Base-by-base conservation (phyloP, 495 filamentous ascomycete genomes). In the Neurospora terricola region DNA sequence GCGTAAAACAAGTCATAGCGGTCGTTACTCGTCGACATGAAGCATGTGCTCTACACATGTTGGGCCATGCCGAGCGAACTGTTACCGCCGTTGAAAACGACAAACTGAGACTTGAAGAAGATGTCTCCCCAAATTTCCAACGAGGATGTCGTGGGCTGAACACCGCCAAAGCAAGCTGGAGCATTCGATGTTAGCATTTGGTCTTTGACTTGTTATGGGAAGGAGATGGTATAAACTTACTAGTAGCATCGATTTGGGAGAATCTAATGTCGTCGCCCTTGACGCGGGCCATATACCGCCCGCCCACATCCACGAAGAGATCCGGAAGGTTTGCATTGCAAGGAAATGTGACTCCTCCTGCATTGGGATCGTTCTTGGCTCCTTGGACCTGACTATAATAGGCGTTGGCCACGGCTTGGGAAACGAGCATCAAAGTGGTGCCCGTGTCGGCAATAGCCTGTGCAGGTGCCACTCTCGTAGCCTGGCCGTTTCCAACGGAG, bases 61-160 rank as follows among this genome's bases (percentile, higher is more conserved):
- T 82, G 79, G 2, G 90, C 90, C 76, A 92, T 86, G 2, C 90
- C 90, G 27, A 92, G 81, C 27, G 82, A 81, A 77, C 83, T 84
- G 74, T 89, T 88, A 7, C 89, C 89, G 9, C 81, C 87, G 79
- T 96, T 90, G 76, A 95, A 95, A 21, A 91, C 91, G 27, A 92
- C 91, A 78, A 93, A 95, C 76, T 92, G 87, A 27, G 90, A 86
- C 81, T 93, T 93, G 78, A 96, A 89, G 78, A 96, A 90, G 73
- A 92, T 87, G 76, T 94, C 92, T 12, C 93, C 93, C 75, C 90
- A 91, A 77, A 96, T 91, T 78, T 93, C 89, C 73, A 93, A 77
- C 4, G 79, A 80, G 16, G 85, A 84, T 6, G 86, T 74, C 45
- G 88, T 92, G 14, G 87, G 88, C 83, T 93, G 91, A 54, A 94